Conservation (phyloP, 345 rosid genomes). For the Lagerstroemia speciosa region DNA sequence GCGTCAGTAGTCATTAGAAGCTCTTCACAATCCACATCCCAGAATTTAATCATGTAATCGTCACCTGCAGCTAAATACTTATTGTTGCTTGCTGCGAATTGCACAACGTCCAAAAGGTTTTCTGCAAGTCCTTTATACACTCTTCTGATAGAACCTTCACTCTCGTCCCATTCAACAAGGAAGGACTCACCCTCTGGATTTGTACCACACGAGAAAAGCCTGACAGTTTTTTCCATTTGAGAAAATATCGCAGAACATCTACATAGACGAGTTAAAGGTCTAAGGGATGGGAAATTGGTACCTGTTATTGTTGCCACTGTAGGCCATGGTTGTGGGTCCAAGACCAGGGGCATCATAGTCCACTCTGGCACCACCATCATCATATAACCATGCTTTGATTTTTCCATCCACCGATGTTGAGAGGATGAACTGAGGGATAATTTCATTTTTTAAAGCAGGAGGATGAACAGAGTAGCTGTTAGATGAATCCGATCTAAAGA, state of each 20-base stretch:
- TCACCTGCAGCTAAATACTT: constrained; percentile 32
- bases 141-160: constrained; percentile 25
- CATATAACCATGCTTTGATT: constrained; percentile 35
- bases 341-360: constrained; percentile 32
- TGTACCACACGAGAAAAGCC: constrained; percentile 34
- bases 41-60: constrained; percentile 25
- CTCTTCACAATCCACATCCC: constrained; percentile 30
- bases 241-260: background rate
- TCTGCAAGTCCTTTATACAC: constrained; percentile 25
- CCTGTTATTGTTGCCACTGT: constrained; percentile 20
- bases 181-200: constrained; percentile 27
- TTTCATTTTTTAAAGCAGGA: background rate
- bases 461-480: background rate
- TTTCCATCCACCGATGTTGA: constrained; percentile 38
- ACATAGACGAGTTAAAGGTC: background rate
- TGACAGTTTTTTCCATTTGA: constrained; percentile 5
- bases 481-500: background rate
- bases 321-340: constrained; percentile 25
- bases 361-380: constrained; percentile 20
- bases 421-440: constrained; percentile 25
- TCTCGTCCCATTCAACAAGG: constrained; percentile 35
- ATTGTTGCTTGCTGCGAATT: constrained; percentile 20
- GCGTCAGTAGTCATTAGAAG: constrained; percentile 25
- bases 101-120: constrained; percentile 16
- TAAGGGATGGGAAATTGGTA: constrained; percentile 3